A percentile compares a stretch with the other conserved stretches of the same genome.
Evolutionary conservation across 345 rosid species (phyloP).

Genomic region (Jatropha curcas): DNA sequence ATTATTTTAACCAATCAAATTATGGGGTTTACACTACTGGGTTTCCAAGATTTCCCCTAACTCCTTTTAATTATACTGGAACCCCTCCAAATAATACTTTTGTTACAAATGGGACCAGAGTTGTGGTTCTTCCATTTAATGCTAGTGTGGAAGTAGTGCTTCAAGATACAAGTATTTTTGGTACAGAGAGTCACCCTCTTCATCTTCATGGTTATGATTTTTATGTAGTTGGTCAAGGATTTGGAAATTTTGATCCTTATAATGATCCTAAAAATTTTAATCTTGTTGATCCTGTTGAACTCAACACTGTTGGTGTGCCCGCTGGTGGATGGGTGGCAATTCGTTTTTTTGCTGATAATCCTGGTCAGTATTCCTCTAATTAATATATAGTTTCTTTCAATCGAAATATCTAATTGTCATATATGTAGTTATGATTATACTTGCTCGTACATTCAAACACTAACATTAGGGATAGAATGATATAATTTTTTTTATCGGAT

Average conservation of each 20-base stretch:
- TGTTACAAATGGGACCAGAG: constrained; percentile 57
- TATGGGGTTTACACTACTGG: constrained; percentile 48
- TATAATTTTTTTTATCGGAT: no score
- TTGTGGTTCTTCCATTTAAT: constrained; percentile 54
- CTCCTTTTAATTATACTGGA: constrained; percentile 72
- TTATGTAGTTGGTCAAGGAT: constrained; percentile 75
- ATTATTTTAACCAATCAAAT: constrained; percentile 47
- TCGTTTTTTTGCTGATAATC: constrained; percentile 72
- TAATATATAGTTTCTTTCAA: no score
- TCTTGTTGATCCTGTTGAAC: constrained; percentile 67
- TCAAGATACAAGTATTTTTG: constrained; percentile 75
- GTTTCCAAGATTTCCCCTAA: constrained; percentile 55
- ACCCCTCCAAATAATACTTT: constrained; percentile 62
- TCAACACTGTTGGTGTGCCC: constrained; percentile 70
- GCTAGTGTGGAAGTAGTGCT: constrained; percentile 68
- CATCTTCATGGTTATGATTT: constrained; percentile 80
- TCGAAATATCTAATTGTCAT: no score
- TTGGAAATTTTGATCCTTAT: constrained; percentile 60
- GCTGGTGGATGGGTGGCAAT: constrained; percentile 75
- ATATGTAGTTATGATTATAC: no score
- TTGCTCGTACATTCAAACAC: no score
- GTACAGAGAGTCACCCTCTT: constrained; percentile 75
- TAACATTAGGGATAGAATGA: no score
- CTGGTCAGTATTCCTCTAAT: constrained; percentile 41
- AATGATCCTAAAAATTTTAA: constrained; percentile 60